A percentile compares a stretch with the other conserved stretches of the same genome.
phyloP scores from a whole-genome alignment of 2,329 filamentous ascomycete species.

The Clonostachys rhizophaga region DNA sequence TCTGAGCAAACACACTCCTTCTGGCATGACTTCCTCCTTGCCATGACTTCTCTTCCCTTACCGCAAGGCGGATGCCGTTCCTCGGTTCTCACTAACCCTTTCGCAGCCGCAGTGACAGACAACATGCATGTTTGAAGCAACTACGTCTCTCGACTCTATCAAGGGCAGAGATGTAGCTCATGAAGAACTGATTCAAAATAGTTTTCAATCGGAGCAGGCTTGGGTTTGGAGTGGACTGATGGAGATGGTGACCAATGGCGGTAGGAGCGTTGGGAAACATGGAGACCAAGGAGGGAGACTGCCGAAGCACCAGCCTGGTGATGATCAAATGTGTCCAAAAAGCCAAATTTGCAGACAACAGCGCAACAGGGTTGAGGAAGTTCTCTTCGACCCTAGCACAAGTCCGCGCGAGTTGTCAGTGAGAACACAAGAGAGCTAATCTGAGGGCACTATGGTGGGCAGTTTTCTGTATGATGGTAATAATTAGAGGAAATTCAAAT shows the following conservation, averaged over 20 bases:
- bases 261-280: conserved; percentile 6
- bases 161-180: conserved; percentile 6
- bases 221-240: background rate
- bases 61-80: background rate
- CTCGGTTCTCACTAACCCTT: background rate
- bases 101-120: conserved; percentile 29
- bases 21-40: conserved; percentile 4
- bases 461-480: no score
- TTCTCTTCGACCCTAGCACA: background rate
- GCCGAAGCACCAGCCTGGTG: conserved; percentile 27
- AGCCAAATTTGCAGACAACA: conserved; percentile 54
- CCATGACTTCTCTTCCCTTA: background rate
- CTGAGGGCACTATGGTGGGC: conserved; percentile 32
- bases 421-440: conserved; percentile 54
- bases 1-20: conserved; percentile 32
- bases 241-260: conserved; percentile 1
- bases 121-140: conserved; percentile 11
- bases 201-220: conserved; percentile 51
- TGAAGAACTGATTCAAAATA: conserved; percentile 31
- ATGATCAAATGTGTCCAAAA: conserved; percentile 46
- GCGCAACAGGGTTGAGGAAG: conserved; percentile 10
- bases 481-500: no score
- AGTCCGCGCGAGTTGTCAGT: conserved; percentile 35
- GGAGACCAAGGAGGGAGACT: conserved; percentile 3
- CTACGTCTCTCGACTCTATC: no score